Conservation (phyloP, 2,329 filamentous ascomycete species). For the Hypomyces rosellus region DNA sequence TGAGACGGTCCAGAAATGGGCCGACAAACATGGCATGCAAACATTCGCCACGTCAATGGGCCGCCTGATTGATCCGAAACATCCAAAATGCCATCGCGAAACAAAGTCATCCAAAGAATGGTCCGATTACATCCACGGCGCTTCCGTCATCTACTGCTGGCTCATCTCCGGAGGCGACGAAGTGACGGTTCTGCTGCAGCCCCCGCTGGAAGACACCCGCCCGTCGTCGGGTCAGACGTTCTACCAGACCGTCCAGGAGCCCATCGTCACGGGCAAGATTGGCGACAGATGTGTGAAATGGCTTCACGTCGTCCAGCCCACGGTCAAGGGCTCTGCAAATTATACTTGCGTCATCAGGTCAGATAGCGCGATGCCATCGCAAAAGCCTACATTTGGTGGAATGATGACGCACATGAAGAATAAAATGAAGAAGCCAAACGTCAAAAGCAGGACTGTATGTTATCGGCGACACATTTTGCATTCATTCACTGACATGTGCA, state of each 20-base stretch:
- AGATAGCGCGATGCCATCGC: too few relatives aligned
- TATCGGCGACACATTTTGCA: too few relatives aligned
- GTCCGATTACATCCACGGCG: slow-evolving; percentile 15
- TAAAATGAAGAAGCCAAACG: too few relatives aligned
- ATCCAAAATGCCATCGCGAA: neutral
- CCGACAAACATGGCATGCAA: slow-evolving; percentile 11
- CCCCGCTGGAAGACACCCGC: slow-evolving; percentile 14
- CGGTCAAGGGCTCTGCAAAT: neutral
- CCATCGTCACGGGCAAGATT: slow-evolving; percentile 13
- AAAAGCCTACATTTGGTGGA: too few relatives aligned
- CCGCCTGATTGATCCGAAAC: slow-evolving; percentile 6
- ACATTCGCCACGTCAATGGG: slow-evolving; percentile 17
- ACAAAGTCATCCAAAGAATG: neutral
- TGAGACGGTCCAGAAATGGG: slow-evolving; percentile 13
- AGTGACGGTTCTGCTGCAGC: slow-evolving; percentile 12
- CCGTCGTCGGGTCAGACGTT: slow-evolving; percentile 10
- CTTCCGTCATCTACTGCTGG: slow-evolving; percentile 16
- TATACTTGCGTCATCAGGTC: slow-evolving; percentile 1
- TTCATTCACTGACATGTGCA: too few relatives aligned
- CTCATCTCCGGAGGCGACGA: slow-evolving; percentile 9
- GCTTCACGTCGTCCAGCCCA: slow-evolving; percentile 9
- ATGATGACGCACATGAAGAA: too few relatives aligned
- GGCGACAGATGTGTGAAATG: slow-evolving; percentile 7
- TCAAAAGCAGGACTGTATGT: too few relatives aligned
- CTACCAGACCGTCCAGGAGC: slow-evolving; percentile 14